Evolutionary conservation across 208 protist genomes (phyloP).

Genomic region (Crithidia brevicula): DNA sequence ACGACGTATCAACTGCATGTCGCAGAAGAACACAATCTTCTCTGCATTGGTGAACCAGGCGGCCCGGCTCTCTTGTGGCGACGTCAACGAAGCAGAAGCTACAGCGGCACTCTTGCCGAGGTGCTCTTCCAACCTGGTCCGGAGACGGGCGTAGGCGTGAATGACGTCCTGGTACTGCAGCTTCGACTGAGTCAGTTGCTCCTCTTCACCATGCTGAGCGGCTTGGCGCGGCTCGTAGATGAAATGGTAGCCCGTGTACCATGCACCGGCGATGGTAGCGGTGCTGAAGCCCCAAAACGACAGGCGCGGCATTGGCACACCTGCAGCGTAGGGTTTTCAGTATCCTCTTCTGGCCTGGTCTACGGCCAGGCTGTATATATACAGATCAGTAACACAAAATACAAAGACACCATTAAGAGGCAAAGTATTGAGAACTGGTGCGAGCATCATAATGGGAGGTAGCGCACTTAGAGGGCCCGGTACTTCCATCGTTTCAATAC

Average conservation of each 20-base stretch:
- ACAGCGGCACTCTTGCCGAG: background rate
- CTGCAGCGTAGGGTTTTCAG: too few species aligned
- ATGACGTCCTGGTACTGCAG: constrained; percentile 27
- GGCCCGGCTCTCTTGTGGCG: background rate
- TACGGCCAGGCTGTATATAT: too few species aligned
- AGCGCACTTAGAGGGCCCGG: too few species aligned
- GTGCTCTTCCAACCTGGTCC: constrained; percentile 28
- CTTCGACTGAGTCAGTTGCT: constrained; percentile 9
- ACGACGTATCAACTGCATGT: constrained; percentile 49
- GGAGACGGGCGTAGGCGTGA: constrained; percentile 27
- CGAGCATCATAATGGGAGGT: too few species aligned
- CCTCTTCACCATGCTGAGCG: constrained; percentile 18
- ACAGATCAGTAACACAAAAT: too few species aligned
- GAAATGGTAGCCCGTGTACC: constrained; percentile 50
- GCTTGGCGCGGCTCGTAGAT: constrained; percentile 42
- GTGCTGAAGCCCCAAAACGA: constrained; percentile 33
- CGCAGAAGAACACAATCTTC: constrained; percentile 61
- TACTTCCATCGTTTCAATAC: too few species aligned
- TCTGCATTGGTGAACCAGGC: constrained; percentile 47
- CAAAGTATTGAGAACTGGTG: too few species aligned
- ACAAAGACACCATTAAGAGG: too few species aligned
- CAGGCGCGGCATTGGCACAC: constrained; percentile 59
- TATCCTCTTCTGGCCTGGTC: too few species aligned
- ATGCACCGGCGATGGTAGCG: constrained; percentile 19
- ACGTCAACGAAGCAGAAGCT: constrained; percentile 3